Evolutionary conservation across 2,329 filamentous ascomycete species (phyloP).

Genomic region (Xylaria sp.): DNA sequence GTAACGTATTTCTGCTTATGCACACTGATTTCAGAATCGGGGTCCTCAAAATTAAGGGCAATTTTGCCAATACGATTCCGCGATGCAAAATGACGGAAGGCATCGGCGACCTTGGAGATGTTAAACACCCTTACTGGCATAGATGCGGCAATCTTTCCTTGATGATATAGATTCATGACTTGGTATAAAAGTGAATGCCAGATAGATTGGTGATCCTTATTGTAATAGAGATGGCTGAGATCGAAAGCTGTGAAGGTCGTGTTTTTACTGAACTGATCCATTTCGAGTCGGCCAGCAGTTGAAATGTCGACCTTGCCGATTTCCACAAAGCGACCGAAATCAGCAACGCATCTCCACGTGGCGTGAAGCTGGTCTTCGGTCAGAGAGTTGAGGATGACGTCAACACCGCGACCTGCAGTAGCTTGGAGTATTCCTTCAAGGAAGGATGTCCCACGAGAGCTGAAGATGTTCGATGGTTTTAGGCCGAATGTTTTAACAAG

Average conservation of each 20-base stretch:
- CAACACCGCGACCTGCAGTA: slow-evolving; percentile 13
- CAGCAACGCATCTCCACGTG: slow-evolving; percentile 13
- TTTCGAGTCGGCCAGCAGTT: slow-evolving; percentile 17
- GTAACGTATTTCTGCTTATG: no score
- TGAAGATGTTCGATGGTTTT: slow-evolving; percentile 9
- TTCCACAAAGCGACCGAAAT: slow-evolving; percentile 19
- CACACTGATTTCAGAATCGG: no score
- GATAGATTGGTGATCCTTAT: slow-evolving; percentile 2
- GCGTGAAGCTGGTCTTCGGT: slow-evolving; percentile 16
- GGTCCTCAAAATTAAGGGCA: slow-evolving; percentile 24
- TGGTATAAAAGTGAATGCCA: slow-evolving; percentile 8
- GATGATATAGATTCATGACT: slow-evolving; percentile 17
- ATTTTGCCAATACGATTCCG: slow-evolving; percentile 28
- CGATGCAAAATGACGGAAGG: slow-evolving; percentile 23
- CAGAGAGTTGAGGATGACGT: slow-evolving; percentile 15
- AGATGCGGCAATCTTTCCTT: neutral
- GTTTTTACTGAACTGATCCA: slow-evolving; percentile 29
- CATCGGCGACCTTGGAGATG: slow-evolving; percentile 12
- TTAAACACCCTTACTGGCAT: slow-evolving; percentile 23
- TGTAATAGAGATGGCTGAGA: neutral
- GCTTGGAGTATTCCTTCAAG: neutral
- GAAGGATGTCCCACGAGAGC: slow-evolving; percentile 19
- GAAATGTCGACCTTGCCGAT: slow-evolving; percentile 18
- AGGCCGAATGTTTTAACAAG: neutral
- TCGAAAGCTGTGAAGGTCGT: slow-evolving; percentile 22